A percentile compares a stretch with the other conserved stretches of the same genome.
These are phyloP conservation scores for Gossypioides kirkii DNA, from an alignment of 345 rosid genomes.

Conservation along the genomic window DNA sequence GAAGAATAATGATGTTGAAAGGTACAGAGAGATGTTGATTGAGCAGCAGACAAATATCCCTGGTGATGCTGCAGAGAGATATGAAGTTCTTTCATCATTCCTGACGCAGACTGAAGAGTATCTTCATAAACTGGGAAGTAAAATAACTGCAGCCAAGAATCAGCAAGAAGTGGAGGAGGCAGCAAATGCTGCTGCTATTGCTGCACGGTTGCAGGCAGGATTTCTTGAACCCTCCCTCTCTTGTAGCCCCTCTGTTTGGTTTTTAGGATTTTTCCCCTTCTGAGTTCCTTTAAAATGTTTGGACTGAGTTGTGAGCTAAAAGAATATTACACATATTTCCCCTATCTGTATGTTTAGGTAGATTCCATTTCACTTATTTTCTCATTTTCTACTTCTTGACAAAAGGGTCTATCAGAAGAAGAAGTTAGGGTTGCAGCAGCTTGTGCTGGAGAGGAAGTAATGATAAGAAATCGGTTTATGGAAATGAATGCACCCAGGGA, in stretches of 20 bases:
- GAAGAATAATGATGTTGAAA: slow-evolving; percentile 98
- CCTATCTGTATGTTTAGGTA: neutral
- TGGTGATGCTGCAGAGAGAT: slow-evolving; percentile 97
- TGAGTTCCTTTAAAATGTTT: neutral
- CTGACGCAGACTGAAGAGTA: slow-evolving; percentile 97
- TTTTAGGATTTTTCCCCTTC: neutral
- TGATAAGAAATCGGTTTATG: slow-evolving; percentile 83
- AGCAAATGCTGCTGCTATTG: slow-evolving; percentile 85
- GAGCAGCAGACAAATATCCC: slow-evolving; percentile 90
- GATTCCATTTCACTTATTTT: slow-evolving; percentile 18
- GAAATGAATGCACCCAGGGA: slow-evolving; percentile 99
- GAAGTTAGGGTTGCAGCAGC: slow-evolving; percentile 89
- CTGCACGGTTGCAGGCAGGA: slow-evolving; percentile 85
- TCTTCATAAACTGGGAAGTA: slow-evolving; percentile 87
- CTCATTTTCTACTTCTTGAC: slow-evolving; percentile 21
- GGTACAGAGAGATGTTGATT: slow-evolving; percentile 97
- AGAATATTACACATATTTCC: neutral
- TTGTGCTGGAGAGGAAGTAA: slow-evolving; percentile 97
- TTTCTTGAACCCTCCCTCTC: neutral
- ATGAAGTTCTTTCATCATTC: slow-evolving; percentile 90
- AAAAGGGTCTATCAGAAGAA: slow-evolving; percentile 97
- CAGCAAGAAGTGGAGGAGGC: slow-evolving; percentile 99
- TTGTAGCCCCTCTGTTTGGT: neutral
- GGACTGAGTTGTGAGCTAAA: slow-evolving; percentile 2
- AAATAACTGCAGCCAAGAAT: slow-evolving; percentile 88